Evolutionary conservation across 2,329 filamentous ascomycete genomes (phyloP), one percentile per base, ranked within the genome.

Genomic region (Chaetomiaceae sp.): DNA sequence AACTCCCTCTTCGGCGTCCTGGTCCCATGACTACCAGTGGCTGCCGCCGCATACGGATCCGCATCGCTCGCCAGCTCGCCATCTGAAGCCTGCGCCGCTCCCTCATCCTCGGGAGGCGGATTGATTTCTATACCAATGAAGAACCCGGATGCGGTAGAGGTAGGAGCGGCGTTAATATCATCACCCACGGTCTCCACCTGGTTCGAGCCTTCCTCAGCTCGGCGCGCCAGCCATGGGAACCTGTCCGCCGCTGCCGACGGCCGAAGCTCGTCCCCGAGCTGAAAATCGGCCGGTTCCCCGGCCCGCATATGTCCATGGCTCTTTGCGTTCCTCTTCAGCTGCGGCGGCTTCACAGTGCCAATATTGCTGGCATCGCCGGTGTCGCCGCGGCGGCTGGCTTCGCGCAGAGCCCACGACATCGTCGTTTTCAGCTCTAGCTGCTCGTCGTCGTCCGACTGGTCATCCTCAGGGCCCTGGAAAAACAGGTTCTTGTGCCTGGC

Each of bases 381-480:
- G 30, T 7, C 1, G 7, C 20, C 30, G 3, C 43, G 13, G 9
- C 14, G 14, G 8, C 11, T 27, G 16, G 9, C 3, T 0, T n/a
- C 45, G 27, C 20, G 11, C 18, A n/a, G n/a, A n/a, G n/a, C n/a
- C n/a, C n/a, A n/a, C n/a, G n/a, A n/a, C n/a, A n/a, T n/a, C n/a
- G n/a, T n/a, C n/a, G n/a, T 21, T n/a, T 48, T 56, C 27, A 67
- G 46, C 37, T 65, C 64, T 1, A 65, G 36, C 32, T 56, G 51
- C 23, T 64, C 61, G 13, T 65, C 64, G n/a, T 59, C 60, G 10
- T 66, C 64, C 5, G 59, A 61, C 16, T 62, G 60, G 13, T 66
- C 65, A 7, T 68, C 66, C 9, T 68, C 66, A 11, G 75, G 73
- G 0, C 71, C 64, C 11, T 67, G 66, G 45, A 66, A 61, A 3